These are phyloP conservation scores for Shiraia bambusicola DNA, from an alignment of 2,329 filamentous ascomycete genomes.

Conservation along the genomic window DNA sequence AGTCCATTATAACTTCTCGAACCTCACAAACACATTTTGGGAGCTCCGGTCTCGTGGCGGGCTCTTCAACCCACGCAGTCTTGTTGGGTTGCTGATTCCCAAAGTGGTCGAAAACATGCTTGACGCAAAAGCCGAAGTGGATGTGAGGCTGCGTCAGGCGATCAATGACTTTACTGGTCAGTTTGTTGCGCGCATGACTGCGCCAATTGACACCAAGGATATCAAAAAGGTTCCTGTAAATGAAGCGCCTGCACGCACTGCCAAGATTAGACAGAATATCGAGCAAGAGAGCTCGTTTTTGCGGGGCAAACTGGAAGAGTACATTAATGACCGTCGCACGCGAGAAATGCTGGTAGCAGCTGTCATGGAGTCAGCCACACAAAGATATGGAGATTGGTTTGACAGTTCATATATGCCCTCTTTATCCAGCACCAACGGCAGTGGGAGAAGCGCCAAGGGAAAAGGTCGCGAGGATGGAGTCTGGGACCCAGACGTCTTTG, in stretches of 20 bases:
- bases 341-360: constrained; percentile 67
- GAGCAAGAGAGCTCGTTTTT: constrained; percentile 61
- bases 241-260: constrained; percentile 35
- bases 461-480: constrained; percentile 63
- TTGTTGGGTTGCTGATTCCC: constrained; percentile 63
- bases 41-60: constrained; percentile 65
- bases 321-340: constrained; percentile 65
- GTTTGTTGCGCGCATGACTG: constrained; percentile 60
- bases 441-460: constrained; percentile 22
- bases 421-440: constrained; percentile 20
- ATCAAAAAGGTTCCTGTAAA: constrained; percentile 24
- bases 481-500: constrained; percentile 66
- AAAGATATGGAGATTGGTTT: constrained; percentile 66
- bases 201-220: constrained; percentile 40
- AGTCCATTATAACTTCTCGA: constrained; percentile 66
- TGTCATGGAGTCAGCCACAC: constrained; percentile 63
- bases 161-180: constrained; percentile 67
- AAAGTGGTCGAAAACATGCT: constrained; percentile 71
- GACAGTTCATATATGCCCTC: constrained; percentile 50
- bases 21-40: constrained; percentile 66
- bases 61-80: constrained; percentile 65
- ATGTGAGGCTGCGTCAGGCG: constrained; percentile 61
- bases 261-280: constrained; percentile 55
- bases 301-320: constrained; percentile 60
- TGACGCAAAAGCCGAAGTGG: constrained; percentile 68